Evolutionary conservation across 495 filamentous ascomycete species (phyloP), one percentile per base, ranked within the genome.

Genomic region (Aspergillus saccharolyticus): DNA sequence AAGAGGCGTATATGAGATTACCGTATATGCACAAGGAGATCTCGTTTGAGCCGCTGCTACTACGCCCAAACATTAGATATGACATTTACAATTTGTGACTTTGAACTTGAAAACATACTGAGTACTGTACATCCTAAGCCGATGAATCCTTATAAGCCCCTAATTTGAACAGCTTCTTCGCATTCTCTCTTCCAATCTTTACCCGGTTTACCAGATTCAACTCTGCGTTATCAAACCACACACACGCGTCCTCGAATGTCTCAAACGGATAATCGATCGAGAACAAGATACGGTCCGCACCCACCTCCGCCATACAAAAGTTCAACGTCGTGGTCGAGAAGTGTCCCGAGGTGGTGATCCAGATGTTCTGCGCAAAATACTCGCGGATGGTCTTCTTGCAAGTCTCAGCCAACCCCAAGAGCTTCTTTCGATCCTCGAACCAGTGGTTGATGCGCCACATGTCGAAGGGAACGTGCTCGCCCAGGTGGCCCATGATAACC

Each of bases 401-500:
- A 43, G 72, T 78, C 66, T 74, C 75, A 51, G 43, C 56, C 52
- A 76, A 49, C 2, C 73, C 75, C 1, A 80, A 65, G 44, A 68
- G 60, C 53, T 80, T 74, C 57, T 78, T 75, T 59, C 78, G 73
- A 30, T 76, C 69, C 47, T 77, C 70, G 20, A 78, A 77, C 83
- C 83, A 85, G 67, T 85, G 83, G 47, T 78, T 69, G 43, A 84
- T 81, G 12, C 85, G 76, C 66, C 81, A 81, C 56, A 88, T 70
- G 66, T 85, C 82, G 59, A 85, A 86, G 0, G 85, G 85, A 17
- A 87, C 68, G 56, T 81, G 76, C 68, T 89, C 84, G 8, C 85
- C 85, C 62, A 86, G 72, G 64, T 89, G 85, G 3, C 85, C 84
- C n/a, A 88, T 66, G 52, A 88, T 78, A 25, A 88, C 70, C 62